Evolutionary conservation across 2,329 filamentous ascomycete genomes (phyloP).

Genomic region (Xylariaceae sp.): DNA sequence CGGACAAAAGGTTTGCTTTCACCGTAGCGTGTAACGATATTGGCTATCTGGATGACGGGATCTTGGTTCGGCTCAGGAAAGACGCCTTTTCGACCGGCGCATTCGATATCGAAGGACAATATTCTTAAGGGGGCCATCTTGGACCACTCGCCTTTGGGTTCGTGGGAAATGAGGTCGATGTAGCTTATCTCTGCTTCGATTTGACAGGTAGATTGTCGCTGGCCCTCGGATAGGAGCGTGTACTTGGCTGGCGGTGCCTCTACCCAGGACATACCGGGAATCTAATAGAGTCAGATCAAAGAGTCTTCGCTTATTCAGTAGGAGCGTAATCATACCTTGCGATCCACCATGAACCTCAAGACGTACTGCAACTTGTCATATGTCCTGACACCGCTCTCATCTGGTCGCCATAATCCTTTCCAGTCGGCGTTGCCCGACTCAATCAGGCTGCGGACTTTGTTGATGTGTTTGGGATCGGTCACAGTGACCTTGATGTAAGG

Average conservation of each 20-base stretch:
- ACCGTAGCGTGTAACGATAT: slow-evolving; percentile 90
- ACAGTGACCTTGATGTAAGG: slow-evolving; percentile 93
- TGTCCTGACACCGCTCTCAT: slow-evolving; percentile 70
- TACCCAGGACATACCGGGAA: slow-evolving; percentile 97
- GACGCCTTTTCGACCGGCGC: slow-evolving; percentile 92
- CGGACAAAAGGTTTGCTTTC: slow-evolving; percentile 93
- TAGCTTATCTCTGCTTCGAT: slow-evolving; percentile 89
- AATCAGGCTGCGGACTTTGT: slow-evolving; percentile 68
- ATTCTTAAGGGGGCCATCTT: slow-evolving; percentile 95
- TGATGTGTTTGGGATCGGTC: slow-evolving; percentile 81
- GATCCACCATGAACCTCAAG: slow-evolving; percentile 96
- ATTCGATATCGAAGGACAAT: slow-evolving; percentile 97
- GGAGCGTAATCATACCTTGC: slow-evolving; percentile 54
- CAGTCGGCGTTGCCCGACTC: slow-evolving; percentile 78
- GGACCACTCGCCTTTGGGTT: slow-evolving; percentile 88
- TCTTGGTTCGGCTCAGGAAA: slow-evolving; percentile 91
- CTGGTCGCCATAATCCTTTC: slow-evolving; percentile 79
- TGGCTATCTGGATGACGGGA: slow-evolving; percentile 96
- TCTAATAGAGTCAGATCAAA: slow-evolving; percentile 40
- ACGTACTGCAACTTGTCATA: slow-evolving; percentile 97
- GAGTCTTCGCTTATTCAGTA: background rate
- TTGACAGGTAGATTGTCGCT: slow-evolving; percentile 87
- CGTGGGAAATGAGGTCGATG: slow-evolving; percentile 77
- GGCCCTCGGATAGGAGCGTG: slow-evolving; percentile 59
- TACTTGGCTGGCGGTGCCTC: slow-evolving; percentile 75